These are phyloP conservation scores for Alternaria infectoria DNA, from an alignment of 2,329 filamentous ascomycete genomes.

Conservation along the genomic window DNA sequence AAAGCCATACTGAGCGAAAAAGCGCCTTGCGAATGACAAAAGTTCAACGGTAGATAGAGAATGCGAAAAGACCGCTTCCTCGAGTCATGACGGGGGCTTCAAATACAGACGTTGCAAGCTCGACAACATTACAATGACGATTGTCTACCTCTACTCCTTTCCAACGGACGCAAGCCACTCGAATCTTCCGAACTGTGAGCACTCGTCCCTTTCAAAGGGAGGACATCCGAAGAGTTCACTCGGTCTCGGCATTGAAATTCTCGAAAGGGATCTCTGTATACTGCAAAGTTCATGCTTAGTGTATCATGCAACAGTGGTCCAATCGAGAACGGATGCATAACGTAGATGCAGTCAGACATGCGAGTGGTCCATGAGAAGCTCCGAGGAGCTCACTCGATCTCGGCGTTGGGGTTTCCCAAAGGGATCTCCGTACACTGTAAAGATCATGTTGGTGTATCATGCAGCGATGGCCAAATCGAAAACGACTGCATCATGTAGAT, in stretches of 20 bases:
- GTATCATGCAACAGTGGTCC: neutral
- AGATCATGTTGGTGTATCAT: neutral
- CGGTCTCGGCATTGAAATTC: neutral
- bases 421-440: neutral
- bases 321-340: neutral
- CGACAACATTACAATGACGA: neutral
- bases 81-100: neutral
- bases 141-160: neutral
- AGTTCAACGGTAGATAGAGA: neutral
- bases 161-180: neutral
- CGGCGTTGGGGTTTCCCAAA: neutral
- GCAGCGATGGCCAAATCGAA: neutral
- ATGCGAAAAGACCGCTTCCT: neutral
- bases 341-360: neutral
- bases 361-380: neutral
- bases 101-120: neutral
- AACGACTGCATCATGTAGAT: neutral
- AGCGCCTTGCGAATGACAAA: neutral
- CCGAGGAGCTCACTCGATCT: neutral
- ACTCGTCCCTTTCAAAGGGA: neutral
- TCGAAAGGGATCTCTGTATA: neutral
- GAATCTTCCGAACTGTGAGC: too few relatives aligned
- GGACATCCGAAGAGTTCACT: neutral
- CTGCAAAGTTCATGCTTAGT: neutral
- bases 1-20: neutral